Conservation (phyloP, 768 basidiomycete species). For the Gloeophyllum trabeum region DNA sequence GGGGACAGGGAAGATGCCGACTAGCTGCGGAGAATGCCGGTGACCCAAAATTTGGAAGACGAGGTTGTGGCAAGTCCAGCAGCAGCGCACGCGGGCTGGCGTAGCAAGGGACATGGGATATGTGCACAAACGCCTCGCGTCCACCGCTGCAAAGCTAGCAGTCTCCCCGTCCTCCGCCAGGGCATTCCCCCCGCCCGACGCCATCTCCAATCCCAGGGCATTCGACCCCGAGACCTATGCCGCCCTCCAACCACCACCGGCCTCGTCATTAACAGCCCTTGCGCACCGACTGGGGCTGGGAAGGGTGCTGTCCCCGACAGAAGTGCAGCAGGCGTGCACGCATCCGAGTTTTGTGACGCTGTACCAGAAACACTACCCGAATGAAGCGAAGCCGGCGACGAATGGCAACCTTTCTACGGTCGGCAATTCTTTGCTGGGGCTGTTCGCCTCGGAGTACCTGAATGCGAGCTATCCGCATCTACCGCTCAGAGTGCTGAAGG, state of each 20-base stretch:
- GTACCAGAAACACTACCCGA: constrained; percentile 44
- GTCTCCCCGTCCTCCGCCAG: constrained; percentile 43
- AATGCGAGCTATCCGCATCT: constrained; percentile 78
- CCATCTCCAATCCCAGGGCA: constrained; percentile 6
- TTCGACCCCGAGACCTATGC: constrained; percentile 67
- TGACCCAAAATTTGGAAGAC: too few species aligned
- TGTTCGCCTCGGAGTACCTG: constrained; percentile 82
- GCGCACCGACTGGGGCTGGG: constrained; percentile 67
- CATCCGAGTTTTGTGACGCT: constrained; percentile 58
- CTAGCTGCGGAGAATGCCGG: too few species aligned
- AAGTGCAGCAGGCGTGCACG: constrained; percentile 61
- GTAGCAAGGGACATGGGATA: constrained; percentile 32
- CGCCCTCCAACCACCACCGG: constrained; percentile 57
- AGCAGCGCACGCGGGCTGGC: too few species aligned
- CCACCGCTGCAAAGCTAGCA: constrained; percentile 32
- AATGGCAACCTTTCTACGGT: constrained; percentile 69
- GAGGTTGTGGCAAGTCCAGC: too few species aligned
- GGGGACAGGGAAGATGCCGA: too few species aligned
- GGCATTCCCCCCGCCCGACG: constrained; percentile 40
- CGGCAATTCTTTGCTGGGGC: constrained; percentile 83
- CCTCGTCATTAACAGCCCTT: constrained; percentile 64
- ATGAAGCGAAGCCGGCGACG: constrained; percentile 39
- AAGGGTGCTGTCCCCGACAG: constrained; percentile 27
- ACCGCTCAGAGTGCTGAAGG: constrained; percentile 85
- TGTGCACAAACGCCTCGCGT: constrained; percentile 42